Evolutionary conservation across 306 rosid genomes (phyloP).

Genomic region (Leucaena leucocephala): DNA sequence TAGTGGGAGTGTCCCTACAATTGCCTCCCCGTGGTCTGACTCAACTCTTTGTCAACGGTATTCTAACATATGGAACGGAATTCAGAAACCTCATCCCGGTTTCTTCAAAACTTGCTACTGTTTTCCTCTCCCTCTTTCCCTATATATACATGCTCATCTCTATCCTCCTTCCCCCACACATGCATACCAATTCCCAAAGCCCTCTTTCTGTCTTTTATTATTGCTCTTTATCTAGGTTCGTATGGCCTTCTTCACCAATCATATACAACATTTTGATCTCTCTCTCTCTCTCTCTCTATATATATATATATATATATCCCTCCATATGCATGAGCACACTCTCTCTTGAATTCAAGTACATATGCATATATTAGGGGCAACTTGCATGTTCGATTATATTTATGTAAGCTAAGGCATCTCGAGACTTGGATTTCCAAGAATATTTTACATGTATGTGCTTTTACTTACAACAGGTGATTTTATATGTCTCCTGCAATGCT

Average conservation of each 20-base stretch:
- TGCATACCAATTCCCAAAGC: not conserved
- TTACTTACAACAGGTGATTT: constrained; percentile 10
- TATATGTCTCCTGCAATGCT: constrained; percentile 66
- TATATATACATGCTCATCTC: constrained; percentile 17
- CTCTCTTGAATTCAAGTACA: not conserved
- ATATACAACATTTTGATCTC: constrained; percentile 23
- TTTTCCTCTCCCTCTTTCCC: constrained; percentile 33
- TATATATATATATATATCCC: not conserved
- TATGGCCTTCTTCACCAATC: not conserved
- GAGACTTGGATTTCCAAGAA: not conserved
- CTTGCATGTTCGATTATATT: not conserved
- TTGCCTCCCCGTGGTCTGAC: constrained; percentile 49
- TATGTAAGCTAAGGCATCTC: not conserved
- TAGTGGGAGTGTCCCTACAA: constrained; percentile 4
- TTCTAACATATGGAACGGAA: constrained; percentile 30
- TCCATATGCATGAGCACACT: not conserved
- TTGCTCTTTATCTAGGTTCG: constrained; percentile 37
- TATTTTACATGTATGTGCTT: not conserved
- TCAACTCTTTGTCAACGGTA: constrained; percentile 58
- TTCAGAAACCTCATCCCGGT: constrained; percentile 43
- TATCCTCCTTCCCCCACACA: not conserved
- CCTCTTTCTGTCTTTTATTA: not conserved
- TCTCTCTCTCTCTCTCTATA: not conserved
- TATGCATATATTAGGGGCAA: not conserved
- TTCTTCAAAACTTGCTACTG: constrained; percentile 53